Evolutionary conservation across 495 filamentous ascomycete species (phyloP).

Genomic region (Aspergillus cavernicola): DNA sequence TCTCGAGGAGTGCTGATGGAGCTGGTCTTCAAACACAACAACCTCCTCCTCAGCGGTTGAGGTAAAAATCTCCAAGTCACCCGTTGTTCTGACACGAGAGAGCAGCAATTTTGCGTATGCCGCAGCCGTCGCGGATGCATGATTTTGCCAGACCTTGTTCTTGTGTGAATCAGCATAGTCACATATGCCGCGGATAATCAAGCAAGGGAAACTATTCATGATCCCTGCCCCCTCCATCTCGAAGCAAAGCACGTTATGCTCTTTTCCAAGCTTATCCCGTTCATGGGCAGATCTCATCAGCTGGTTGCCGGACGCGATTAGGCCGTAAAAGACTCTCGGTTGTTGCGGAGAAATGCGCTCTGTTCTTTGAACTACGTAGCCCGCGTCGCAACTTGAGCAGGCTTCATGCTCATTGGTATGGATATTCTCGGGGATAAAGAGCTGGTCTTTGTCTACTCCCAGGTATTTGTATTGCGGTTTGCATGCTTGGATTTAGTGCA

Average conservation of each 20-base stretch:
- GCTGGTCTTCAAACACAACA: too few species aligned
- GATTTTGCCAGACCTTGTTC: not conserved
- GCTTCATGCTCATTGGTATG: not conserved
- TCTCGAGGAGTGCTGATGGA: too few species aligned
- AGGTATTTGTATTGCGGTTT: too few species aligned
- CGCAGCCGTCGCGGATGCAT: not conserved
- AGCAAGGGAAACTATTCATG: not conserved
- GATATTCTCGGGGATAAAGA: not conserved
- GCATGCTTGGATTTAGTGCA: too few species aligned
- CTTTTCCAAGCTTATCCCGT: not conserved
- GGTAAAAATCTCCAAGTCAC: too few species aligned
- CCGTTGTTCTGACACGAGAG: too few species aligned
- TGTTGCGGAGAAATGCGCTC: not conserved
- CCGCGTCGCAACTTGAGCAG: not conserved
- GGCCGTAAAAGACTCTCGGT: not conserved
- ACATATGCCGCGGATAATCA: not conserved
- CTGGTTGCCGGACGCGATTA: not conserved
- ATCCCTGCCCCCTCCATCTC: not conserved
- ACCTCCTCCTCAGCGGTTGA: too few species aligned
- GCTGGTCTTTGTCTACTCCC: too few species aligned
- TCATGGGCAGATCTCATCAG: not conserved
- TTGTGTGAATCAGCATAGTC: not conserved
- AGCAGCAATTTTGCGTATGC: not conserved
- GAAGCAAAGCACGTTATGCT: not conserved
- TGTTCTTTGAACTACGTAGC: not conserved